phyloP scores from a whole-genome alignment of 345 rosid genomes.

The Syzygium oleosum region DNA sequence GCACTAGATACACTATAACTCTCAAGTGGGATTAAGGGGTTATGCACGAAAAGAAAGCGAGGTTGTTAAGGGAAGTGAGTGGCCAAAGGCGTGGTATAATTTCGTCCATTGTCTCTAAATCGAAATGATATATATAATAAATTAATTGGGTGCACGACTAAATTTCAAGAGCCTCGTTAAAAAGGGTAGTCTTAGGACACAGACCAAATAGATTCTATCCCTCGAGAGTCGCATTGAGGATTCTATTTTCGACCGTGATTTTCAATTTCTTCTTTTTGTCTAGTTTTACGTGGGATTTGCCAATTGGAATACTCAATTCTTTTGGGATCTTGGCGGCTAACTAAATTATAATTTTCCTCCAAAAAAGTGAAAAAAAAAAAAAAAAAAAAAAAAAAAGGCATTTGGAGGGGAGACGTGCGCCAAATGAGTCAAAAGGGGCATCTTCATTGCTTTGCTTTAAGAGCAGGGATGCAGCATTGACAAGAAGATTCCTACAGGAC shows the following conservation, averaged over 20 bases:
- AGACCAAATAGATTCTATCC: background rate
- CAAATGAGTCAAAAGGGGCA: background rate
- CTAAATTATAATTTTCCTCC: background rate
- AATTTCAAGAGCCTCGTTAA: background rate
- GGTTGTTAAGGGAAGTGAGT: too few species aligned
- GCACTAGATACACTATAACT: background rate
- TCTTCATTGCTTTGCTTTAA: background rate
- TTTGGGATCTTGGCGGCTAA: background rate
- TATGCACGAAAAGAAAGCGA: background rate
- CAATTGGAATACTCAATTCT: background rate
- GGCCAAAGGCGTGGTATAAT: background rate
- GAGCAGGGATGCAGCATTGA: background rate
- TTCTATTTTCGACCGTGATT: background rate
- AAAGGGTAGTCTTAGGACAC: background rate
- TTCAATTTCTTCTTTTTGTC: background rate
- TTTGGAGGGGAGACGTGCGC: background rate
- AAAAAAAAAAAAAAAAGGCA: background rate
- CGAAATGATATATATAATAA: background rate
- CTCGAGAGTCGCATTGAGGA: rapidly evolving
- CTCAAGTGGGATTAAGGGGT: background rate
- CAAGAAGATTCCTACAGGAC: background rate
- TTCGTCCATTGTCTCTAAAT: background rate
- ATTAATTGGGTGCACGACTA: background rate
- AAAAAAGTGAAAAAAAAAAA: too few species aligned
- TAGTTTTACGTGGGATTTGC: background rate